A percentile compares a stretch with the other conserved stretches of the same genome.
Evolutionary conservation across 176 grass and related monocot genomes (phyloP).

Genomic region (Secale cereale): DNA sequence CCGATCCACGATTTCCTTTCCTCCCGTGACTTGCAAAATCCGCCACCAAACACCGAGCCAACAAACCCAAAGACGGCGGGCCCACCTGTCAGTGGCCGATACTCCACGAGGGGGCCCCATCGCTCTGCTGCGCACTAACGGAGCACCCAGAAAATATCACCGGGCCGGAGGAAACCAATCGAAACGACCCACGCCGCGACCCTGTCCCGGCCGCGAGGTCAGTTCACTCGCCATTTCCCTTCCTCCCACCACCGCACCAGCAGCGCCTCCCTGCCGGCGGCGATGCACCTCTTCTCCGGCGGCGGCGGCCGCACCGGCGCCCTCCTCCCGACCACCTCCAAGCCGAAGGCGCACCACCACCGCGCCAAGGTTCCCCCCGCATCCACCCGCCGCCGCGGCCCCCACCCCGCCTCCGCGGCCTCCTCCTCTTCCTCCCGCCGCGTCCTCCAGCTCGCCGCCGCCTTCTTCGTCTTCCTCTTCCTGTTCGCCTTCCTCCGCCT

Average conservation of each 20-base stretch:
- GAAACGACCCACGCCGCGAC: neutral
- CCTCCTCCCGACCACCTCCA: conserved; percentile 48
- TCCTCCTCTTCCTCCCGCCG: conserved; percentile 40
- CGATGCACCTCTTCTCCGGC: conserved; percentile 49
- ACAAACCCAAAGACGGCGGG: neutral
- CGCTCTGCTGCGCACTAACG: neutral
- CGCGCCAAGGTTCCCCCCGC: conserved; percentile 54
- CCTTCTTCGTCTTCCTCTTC: conserved; percentile 54
- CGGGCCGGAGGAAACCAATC: neutral
- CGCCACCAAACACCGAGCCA: neutral
- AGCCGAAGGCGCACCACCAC: conserved; percentile 47
- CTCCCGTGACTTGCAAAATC: neutral
- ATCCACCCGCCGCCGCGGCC: conserved; percentile 37
- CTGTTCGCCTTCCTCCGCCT: conserved; percentile 55
- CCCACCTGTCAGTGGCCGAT: neutral
- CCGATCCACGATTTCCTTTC: neutral
- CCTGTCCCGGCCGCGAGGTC: neutral
- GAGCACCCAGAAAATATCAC: neutral
- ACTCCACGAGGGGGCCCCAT: neutral
- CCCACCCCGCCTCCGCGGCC: conserved; percentile 25
- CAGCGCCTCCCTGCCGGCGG: neutral
- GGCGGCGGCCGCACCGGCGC: conserved; percentile 34
- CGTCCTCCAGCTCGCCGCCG: conserved; percentile 54
- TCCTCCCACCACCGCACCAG: neutral
- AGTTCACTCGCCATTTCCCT: neutral